Evolutionary conservation across 179 eudicot species (phyloP).

Genomic region (Amaranthus tricolor): DNA sequence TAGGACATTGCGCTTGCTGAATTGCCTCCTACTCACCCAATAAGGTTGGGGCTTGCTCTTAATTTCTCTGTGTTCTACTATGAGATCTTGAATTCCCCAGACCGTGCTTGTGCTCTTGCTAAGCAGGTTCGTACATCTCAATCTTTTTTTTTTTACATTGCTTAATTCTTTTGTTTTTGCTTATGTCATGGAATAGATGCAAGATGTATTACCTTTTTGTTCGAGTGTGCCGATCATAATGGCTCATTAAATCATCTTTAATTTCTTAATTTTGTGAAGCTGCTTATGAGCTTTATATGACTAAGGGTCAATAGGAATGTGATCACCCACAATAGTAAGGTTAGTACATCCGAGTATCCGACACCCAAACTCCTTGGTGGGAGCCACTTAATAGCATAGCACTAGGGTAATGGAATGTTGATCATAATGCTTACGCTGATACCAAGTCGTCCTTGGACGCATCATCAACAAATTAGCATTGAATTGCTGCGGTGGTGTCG

Average conservation of each 20-base stretch:
- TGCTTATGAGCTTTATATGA: too few species aligned
- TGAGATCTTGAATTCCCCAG: slow-evolving; percentile 33
- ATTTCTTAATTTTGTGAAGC: too few species aligned
- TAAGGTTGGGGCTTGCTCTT: slow-evolving; percentile 32
- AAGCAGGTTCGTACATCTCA: slow-evolving; percentile 24
- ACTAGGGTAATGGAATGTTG: too few species aligned
- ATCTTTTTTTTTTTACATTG: neutral
- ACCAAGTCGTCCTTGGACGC: too few species aligned
- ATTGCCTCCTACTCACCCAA: slow-evolving; percentile 31
- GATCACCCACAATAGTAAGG: too few species aligned
- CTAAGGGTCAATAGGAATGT: too few species aligned
- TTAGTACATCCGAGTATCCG: too few species aligned
- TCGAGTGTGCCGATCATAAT: neutral
- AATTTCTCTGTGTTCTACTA: slow-evolving; percentile 34
- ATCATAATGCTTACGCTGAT: too few species aligned
- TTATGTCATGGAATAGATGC: neutral
- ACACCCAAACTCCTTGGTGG: neutral
- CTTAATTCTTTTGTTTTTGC: neutral
- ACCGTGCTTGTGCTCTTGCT: slow-evolving; percentile 33
- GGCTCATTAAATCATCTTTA: too few species aligned
- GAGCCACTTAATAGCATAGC: too few species aligned
- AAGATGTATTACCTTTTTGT: neutral
- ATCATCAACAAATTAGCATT: too few species aligned
- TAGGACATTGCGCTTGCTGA: slow-evolving; percentile 31
- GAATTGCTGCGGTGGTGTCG: too few species aligned